Evolutionary conservation across 1,284 basidiomycete genomes (phyloP), one percentile per base, ranked within the genome.

Genomic region (Exobasidium rhododendri): DNA sequence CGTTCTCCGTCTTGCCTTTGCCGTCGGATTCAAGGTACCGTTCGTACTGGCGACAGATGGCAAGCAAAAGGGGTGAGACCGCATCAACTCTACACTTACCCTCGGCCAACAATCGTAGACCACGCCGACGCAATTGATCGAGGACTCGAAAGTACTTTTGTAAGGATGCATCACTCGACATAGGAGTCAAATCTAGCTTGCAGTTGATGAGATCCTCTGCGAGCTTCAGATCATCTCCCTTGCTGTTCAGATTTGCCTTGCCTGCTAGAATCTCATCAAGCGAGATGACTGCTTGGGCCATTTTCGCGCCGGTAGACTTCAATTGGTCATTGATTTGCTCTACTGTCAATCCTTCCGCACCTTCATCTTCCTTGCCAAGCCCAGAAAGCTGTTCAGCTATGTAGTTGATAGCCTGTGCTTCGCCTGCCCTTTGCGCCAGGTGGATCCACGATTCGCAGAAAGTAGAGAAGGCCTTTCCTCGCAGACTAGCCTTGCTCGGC

Each of bases 391-490:
- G 32, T 4, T 3, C 7, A 45, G 57, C 57, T 22, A 49, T 49
- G 5, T 44, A 24, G 17, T 53, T 17, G 30, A 53, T 28, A 13
- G 57, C 11, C 47, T 6, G 3, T 30, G 46, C 17, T n/a, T 14
- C n/a, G 11, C 44, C 49, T 13, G 57, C 43, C 13, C 30, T 14
- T 14, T 28, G 35, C 0, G 69, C 69, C 31, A 69, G 62, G 26
- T 52, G 62, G 47, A 69, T 58, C 69, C 69, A 71, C 26, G 61
- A 53, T 35, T 71, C 69, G 64, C 67, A 66, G 30, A 71, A 71
- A 43, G 53, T 66, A 55, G 56, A 56, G 49, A 56, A 69, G 11
- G 62, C 69, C 2, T 65, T 62, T 20, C 47, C 26, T 26, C 13
- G 26, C 2, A 24, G 35, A 66, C 61, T 46, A 52, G 31, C 0